Conservation (phyloP, 2,329 filamentous ascomycete genomes). For the Pezicula neosporulosa region DNA sequence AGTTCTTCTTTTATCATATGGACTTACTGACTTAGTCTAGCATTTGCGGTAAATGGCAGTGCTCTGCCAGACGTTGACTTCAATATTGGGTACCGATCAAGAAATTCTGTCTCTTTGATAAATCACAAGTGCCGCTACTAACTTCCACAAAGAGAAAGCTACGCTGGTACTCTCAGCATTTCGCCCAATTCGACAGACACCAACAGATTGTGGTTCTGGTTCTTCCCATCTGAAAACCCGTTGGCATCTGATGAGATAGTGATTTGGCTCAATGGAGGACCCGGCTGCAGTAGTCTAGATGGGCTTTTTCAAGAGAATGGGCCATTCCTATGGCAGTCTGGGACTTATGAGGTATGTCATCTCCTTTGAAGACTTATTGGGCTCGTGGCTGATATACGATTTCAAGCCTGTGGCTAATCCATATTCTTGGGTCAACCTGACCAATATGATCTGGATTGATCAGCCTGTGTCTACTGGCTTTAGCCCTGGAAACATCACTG, state of each 20-base stretch:
- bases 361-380: neutral
- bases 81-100: conserved; percentile 22
- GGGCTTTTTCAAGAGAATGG: conserved; percentile 68
- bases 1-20: neutral
- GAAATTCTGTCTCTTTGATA: too few relatives aligned
- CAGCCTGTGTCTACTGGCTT: conserved; percentile 42
- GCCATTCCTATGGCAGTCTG: conserved; percentile 24
- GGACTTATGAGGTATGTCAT: conserved; percentile 14
- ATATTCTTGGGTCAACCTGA: conserved; percentile 24
- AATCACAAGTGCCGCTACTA: too few relatives aligned
- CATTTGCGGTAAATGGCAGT: conserved; percentile 25
- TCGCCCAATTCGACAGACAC: conserved; percentile 40
- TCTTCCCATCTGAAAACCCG: conserved; percentile 47
- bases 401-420: conserved; percentile 19
- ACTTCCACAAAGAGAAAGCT: conserved; percentile 4
- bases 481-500: conserved; percentile 47
- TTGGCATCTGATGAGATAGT: conserved; percentile 44
- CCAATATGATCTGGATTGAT: conserved; percentile 25
- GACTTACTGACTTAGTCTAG: conserved; percentile 8
- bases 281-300: conserved; percentile 91
- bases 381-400: neutral
- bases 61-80: conserved; percentile 25
- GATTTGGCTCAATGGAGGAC: conserved; percentile 91
- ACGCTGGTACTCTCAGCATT: conserved; percentile 46
- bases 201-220: conserved; percentile 50